Percentiles rank a stretch among this genome's conserved stretches.
Evolutionary conservation across 2,329 filamentous ascomycete species (phyloP).

Genomic region (Penicillium brasilianum): DNA sequence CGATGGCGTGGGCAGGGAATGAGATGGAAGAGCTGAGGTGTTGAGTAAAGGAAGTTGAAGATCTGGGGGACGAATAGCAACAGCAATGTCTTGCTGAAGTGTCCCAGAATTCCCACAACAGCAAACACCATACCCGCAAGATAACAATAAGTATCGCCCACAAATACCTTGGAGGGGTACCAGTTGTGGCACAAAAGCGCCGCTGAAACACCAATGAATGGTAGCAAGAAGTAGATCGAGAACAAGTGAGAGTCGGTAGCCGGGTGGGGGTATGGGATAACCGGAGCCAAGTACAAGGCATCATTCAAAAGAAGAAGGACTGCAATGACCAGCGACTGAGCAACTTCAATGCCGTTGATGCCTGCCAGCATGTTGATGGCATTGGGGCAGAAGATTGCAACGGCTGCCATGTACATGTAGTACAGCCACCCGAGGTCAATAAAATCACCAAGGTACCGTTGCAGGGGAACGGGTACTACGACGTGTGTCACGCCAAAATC

Average conservation of each 20-base stretch:
- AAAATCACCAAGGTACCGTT: conserved; percentile 81
- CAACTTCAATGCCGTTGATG: conserved; percentile 97
- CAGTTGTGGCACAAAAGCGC: conserved; percentile 91
- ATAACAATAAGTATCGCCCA: conserved; percentile 99
- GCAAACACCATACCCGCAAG: conserved; percentile 99
- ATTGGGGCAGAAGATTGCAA: conserved; percentile 98
- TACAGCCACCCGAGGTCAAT: conserved; percentile 83
- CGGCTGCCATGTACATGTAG: conserved; percentile 94
- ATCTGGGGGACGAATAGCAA: conserved; percentile 91
- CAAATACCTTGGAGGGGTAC: conserved; percentile 94
- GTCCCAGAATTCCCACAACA: conserved; percentile 92
- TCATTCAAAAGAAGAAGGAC: conserved; percentile 85
- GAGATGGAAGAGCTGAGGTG: conserved; percentile 86
- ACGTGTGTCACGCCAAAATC: conserved; percentile 97
- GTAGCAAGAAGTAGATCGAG: conserved; percentile 90
- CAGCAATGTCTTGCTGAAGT: conserved; percentile 96
- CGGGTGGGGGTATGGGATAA: conserved; percentile 83
- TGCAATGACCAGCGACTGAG: conserved; percentile 90
- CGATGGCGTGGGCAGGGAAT: conserved; percentile 93
- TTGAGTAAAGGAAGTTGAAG: conserved; percentile 95
- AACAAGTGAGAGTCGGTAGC: conserved; percentile 96
- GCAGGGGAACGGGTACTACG: conserved; percentile 84
- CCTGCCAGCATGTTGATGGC: conserved; percentile 99
- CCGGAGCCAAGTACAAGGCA: conserved; percentile 75
- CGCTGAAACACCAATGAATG: conserved; percentile 89